Base-by-base conservation (phyloP, 2,329 filamentous ascomycete genomes). In the Ilyonectria sp. region DNA sequence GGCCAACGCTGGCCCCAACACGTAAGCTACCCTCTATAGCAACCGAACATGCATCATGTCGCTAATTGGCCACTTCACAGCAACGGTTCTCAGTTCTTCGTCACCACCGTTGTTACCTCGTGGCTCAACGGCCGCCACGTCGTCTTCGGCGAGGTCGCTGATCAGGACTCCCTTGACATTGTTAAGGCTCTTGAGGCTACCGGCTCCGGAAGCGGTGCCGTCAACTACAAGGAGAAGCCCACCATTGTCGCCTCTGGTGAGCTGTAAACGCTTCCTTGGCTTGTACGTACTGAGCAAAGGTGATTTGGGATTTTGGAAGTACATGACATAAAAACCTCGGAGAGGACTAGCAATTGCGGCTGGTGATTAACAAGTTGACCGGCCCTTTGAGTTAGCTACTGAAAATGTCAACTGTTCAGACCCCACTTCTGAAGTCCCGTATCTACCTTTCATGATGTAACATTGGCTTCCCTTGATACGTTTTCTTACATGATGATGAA, bases 11-110 rank as follows among this genome's bases (percentile, higher is more conserved):
- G 94, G 94, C 76, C 92, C 93, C 80, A 97, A 98, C 92, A 98
- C 95, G 90, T 91, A 86, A 83, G 88, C 13, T 4, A 15, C 8
- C 5, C 17, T 6, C 15, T 11, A 13, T 7, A 11, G 1, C 23
- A 23, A 17, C 3, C 2, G 13, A 35, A 11, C 10, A 13, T 0
- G n/a, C 21, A 31, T 43, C 10, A 23, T n/a, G 6, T 19, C 26
- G 56, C 61, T 70, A 37, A 55, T 76, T 75, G 47, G 76, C 56
- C 85, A 19, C 85, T 85, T 11, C 84, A 84, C 70, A 97, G 96
- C 82, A 99, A 99, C 86, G 96, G 96, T 78, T 97, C 94, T 58
- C 95, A 98, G 84, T 98, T 98, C 89, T 98, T 98, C 88, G 86
- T 98, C 81, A 98, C 95, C 78, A 98, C 95, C 63, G 94, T 97